Base-by-base conservation (phyloP, 2,329 filamentous ascomycete species). In the Neonectria ditissima region DNA sequence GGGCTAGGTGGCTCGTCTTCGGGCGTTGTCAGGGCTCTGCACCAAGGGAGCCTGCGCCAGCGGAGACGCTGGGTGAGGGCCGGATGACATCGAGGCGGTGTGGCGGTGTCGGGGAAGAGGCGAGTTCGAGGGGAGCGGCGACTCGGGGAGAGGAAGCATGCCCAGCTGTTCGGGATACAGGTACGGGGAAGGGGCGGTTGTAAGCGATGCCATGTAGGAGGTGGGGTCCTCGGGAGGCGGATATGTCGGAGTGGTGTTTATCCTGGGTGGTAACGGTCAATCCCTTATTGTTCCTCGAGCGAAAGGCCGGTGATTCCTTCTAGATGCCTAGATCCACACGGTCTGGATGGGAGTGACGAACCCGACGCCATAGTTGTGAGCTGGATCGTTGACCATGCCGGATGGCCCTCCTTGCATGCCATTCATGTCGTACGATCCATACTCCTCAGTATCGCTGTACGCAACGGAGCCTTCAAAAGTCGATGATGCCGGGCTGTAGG, bases 301-400 rank as follows among this genome's bases (percentile, higher is more conserved):
- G 76, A 75, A 75, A 75, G 71, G 77, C 78, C 80, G 75, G 73
- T 80, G 79, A 77, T 74, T 71, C 69, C 74, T 72, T 78, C 72
- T 68, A 74, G 74, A 69, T 74, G 77, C 78, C 80, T 86, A 88
- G 80, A 84, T 87, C 86, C 85, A 88, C 81, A 87, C 81, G 78
- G 85, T 80, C 81, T 87, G 85, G 80, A 85, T 82, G 83, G 86
- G 86, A 86, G 84, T 82, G 80, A 88, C 86, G 83, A 88, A 88
- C 86, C 86, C 86, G 73, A 79, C 74, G 81, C 78, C 78, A 72
- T 77, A 80, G 75, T 73, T 78, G 76, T 82, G 77, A 72, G 76
- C 72, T 57, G 76, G 75, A 72, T 79, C 83, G 78, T 78, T 82
- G 75, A 83, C 77, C 74, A 80, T 79, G 69, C 82, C 79, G 64